Evolutionary conservation across 1,284 basidiomycete species (phyloP).

Genomic region (Pisolithus thermaeus): DNA sequence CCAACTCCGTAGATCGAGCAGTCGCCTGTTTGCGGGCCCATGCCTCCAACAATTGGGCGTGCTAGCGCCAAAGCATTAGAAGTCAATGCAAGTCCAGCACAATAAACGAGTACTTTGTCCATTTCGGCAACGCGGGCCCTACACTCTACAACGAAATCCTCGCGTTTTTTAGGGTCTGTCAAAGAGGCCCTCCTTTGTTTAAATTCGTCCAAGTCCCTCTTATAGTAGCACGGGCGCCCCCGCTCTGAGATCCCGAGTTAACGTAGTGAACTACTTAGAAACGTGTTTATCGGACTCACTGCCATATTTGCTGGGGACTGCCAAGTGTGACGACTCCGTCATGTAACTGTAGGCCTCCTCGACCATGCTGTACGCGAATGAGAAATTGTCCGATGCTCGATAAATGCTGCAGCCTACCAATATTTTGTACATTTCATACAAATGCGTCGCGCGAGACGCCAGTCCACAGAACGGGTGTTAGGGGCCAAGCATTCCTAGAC

Average conservation of each 20-base stretch:
- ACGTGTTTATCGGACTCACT: conserved; percentile 15
- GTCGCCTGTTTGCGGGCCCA: conserved; percentile 27
- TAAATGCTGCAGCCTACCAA: conserved; percentile 19
- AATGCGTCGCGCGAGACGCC: conserved; percentile 37
- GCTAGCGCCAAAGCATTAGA: conserved; percentile 8
- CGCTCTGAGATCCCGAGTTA: conserved; percentile 15
- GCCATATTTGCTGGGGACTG: conserved; percentile 31
- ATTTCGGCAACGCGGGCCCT: conserved; percentile 24
- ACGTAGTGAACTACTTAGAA: not conserved
- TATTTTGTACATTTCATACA: conserved; percentile 27
- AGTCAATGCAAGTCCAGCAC: not conserved
- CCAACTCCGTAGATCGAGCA: conserved; percentile 29
- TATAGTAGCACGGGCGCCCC: conserved; percentile 27
- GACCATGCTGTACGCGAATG: conserved; percentile 27
- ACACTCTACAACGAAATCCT: conserved; percentile 24
- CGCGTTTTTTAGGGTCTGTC: conserved; percentile 17
- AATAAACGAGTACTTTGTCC: conserved; percentile 19
- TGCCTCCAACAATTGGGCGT: conserved; percentile 22
- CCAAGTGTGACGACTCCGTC: conserved; percentile 19
- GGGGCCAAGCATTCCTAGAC: conserved; percentile 35
- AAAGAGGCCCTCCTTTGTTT: conserved; percentile 20
- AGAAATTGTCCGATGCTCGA: not conserved
- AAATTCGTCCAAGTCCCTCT: conserved; percentile 26
- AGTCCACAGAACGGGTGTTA: conserved; percentile 35
- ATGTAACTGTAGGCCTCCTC: conserved; percentile 16